These are phyloP conservation scores for Rosa rugosa DNA, from an alignment of 306 rosid genomes.

Conservation along the genomic window DNA sequence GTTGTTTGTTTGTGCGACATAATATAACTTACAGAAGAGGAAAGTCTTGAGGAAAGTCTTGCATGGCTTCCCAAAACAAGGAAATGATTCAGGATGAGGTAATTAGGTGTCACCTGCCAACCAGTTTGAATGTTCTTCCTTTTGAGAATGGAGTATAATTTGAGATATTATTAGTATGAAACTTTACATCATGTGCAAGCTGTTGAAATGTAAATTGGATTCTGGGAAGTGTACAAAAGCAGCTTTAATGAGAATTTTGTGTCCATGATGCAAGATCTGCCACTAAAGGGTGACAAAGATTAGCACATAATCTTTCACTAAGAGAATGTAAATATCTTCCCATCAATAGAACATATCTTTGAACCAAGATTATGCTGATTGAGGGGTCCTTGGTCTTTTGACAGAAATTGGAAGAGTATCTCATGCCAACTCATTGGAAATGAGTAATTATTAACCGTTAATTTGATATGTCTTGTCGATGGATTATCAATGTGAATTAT, in stretches of 20 bases:
- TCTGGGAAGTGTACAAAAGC: not conserved
- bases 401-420: not conserved
- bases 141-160: not conserved
- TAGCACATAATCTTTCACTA: not conserved
- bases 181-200: not conserved
- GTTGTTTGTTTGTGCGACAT: conserved; percentile 3
- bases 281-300: not conserved
- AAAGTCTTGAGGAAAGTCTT: not conserved
- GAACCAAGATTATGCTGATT: not conserved
- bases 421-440: not conserved
- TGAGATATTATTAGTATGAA: not conserved
- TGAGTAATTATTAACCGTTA: not conserved
- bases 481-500: not conserved
- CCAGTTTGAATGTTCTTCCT: not conserved
- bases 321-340: not conserved
- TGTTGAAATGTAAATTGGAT: not conserved
- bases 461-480: not conserved
- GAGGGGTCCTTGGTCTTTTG: not conserved
- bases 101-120: not conserved
- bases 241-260: not conserved
- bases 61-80: conserved; percentile 18
- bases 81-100: not conserved
- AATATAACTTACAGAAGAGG: not conserved
- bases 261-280: not conserved
- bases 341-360: not conserved